Evolutionary conservation across 306 rosid genomes (phyloP).

Genomic region (Dryas alaskensis): DNA sequence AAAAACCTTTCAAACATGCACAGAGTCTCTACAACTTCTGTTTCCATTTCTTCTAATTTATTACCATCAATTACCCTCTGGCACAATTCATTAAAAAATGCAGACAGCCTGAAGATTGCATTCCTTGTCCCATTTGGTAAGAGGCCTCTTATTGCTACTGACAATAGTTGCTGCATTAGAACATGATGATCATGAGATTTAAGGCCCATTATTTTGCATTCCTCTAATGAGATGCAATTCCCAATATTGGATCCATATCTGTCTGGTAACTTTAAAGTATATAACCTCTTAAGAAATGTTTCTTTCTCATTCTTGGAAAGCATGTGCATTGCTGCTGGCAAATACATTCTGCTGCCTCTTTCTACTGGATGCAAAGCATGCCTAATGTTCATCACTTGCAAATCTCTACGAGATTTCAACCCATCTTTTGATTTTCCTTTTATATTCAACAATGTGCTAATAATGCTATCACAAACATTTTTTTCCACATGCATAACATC

Average conservation of each 20-base stretch:
- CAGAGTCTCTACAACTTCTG: neutral
- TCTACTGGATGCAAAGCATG: neutral
- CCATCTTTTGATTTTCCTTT: neutral
- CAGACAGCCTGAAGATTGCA: neutral
- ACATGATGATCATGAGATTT: conserved; percentile 7
- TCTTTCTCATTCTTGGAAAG: neutral
- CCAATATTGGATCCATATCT: neutral
- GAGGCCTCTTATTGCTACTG: neutral
- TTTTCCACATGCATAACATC: neutral
- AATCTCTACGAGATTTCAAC: neutral
- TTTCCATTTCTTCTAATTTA: neutral
- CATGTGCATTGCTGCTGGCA: neutral
- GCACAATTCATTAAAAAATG: neutral
- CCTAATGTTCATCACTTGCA: neutral
- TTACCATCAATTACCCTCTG: neutral
- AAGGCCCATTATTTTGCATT: neutral
- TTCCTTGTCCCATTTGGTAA: neutral
- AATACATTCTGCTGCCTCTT: neutral
- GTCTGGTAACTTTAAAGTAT: neutral
- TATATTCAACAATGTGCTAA: neutral
- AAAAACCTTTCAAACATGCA: neutral
- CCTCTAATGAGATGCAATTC: neutral
- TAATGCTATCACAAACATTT: neutral
- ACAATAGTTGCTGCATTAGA: neutral
- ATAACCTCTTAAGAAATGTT: neutral